phyloP scores from a whole-genome alignment of 352 stramenopile species.

The Phytophthora cajani region DNA sequence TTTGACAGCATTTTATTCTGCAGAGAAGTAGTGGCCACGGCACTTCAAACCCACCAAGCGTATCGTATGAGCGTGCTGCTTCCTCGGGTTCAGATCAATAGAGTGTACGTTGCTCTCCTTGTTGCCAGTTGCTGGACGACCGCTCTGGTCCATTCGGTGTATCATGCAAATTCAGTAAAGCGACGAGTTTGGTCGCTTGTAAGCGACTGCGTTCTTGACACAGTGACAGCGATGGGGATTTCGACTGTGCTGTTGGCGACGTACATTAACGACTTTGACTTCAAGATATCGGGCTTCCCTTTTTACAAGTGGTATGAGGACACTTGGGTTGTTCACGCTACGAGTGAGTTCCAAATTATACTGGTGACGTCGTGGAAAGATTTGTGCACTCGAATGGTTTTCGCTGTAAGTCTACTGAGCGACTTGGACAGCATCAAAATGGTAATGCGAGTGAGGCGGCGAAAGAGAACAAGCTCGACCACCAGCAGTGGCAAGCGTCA shows the following conservation, averaged over 20 bases:
- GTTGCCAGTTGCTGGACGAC: conserved; percentile 37
- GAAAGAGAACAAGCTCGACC: neutral
- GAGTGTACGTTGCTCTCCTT: conserved; percentile 26
- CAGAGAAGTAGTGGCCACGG: conserved; percentile 28
- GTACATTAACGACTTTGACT: conserved; percentile 14
- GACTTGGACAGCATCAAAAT: conserved; percentile 33
- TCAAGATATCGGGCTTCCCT: conserved; percentile 5
- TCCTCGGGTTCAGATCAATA: conserved; percentile 28
- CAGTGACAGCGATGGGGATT: conserved; percentile 38
- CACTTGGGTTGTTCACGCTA: conserved; percentile 35
- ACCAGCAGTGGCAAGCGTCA: neutral
- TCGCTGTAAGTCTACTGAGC: conserved; percentile 24
- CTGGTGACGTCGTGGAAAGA: conserved; percentile 34
- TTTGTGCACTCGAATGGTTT: conserved; percentile 17
- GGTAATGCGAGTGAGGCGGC: conserved; percentile 1
- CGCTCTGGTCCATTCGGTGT: conserved; percentile 28
- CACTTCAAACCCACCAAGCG: conserved; percentile 30
- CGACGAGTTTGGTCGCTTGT: conserved; percentile 29
- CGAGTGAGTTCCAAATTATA: conserved; percentile 46
- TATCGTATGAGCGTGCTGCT: conserved; percentile 35
- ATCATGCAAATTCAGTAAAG: conserved; percentile 9
- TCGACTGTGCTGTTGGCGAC: conserved; percentile 22
- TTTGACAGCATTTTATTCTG: conserved; percentile 31
- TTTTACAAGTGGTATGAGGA: conserved; percentile 41
- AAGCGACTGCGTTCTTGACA: conserved; percentile 38